Base-by-base conservation (phyloP, 192 early-diverging fungal species). In the Phlyctochytrium arcticum region DNA sequence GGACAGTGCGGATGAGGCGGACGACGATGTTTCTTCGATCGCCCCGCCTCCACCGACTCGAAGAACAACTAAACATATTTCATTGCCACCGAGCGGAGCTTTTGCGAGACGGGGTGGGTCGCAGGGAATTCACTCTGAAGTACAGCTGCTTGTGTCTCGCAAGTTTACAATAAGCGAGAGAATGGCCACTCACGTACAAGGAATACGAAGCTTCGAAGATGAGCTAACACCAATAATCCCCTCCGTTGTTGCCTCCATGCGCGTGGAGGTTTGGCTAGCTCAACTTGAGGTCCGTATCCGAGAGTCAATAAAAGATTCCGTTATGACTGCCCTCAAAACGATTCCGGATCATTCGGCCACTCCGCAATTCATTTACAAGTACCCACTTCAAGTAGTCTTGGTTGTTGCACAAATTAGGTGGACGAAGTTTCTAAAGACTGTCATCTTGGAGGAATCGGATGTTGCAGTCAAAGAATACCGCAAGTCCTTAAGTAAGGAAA, bases 211-310 rank as follows among this genome's bases (percentile, higher is more conserved):
- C 3, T 54, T 64, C 33, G 62, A 64, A 15, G 62, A 49, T 15
- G 32, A 64, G 62, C 23, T 15, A 49, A 17, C 54, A 19, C 17
- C 24, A n/a, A 47, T 64, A 5, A 3, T 26, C 0, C 9, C 1
- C 6, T 36, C 62, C 4, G 50, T 64, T 30, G 15, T 39, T 17
- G 48, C 26, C 0, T 53, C 62, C 19, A 58, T 19, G 4, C 29
- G 24, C 7, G 17, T 64, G 10, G 62, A 64, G 17, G 50, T 32
- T n/a, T 64, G 62, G 62, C 34, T 64, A 7, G 48, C 32, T 12
- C 35, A 32, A 33, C 51, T 64, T 4, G 49, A 64, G 26, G 19
- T 2, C 23, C 24, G 24, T 7, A 21, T 64, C 10, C 29, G 36
- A 5, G 37, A 57, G 48, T 53, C 48, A 4, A 31, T 64, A 0